Conservation (phyloP, 164 flowering plant species). For the Litsea cubeba region DNA sequence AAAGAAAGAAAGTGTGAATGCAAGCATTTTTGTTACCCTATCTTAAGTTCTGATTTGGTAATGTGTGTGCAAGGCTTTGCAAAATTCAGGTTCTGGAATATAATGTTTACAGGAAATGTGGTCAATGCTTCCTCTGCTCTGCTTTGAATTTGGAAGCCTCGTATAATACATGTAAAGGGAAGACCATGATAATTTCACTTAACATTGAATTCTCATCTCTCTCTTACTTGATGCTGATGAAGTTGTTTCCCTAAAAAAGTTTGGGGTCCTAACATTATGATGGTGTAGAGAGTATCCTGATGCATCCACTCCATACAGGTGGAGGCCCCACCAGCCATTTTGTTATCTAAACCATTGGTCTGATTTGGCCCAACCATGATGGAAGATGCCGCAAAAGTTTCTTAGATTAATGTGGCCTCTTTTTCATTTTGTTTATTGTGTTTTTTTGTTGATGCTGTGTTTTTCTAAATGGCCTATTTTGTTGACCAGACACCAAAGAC, state of each 20-base stretch:
- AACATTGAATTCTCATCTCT: not conserved
- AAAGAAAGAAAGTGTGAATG: not conserved
- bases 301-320: not conserved
- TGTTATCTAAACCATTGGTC: not conserved
- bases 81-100: not conserved
- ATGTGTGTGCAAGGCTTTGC: not conserved
- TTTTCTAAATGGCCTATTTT: too few relatives aligned
- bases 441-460: too few relatives aligned
- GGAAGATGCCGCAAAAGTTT: too few relatives aligned
- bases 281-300: not conserved
- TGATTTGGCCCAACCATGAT: too few relatives aligned
- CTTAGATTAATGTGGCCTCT: too few relatives aligned
- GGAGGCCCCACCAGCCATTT: not conserved
- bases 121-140: not conserved
- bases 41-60: not conserved
- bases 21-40: not conserved
- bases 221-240: not conserved
- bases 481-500: too few relatives aligned
- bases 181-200: not conserved
- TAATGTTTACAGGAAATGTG: slow-evolving; percentile 12
- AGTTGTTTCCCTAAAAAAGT: not conserved
- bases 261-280: not conserved
- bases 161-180: not conserved
- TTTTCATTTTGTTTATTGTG: too few relatives aligned
- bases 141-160: slow-evolving; percentile 10